These are phyloP conservation scores for Chionographis japonica DNA, from an alignment of 106 monocot genomes.

Conservation along the genomic window DNA sequence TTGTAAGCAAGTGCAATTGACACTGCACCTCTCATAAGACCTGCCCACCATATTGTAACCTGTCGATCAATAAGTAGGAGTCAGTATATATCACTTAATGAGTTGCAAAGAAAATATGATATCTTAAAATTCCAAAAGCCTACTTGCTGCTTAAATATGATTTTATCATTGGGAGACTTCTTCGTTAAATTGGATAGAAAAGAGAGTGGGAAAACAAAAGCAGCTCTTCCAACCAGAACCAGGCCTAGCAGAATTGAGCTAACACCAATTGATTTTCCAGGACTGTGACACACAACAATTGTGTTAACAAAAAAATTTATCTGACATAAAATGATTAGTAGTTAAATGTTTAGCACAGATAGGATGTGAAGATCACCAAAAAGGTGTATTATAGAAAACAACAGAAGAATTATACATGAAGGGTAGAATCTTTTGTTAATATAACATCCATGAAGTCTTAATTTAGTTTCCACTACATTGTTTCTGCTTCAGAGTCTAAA, in stretches of 20 bases:
- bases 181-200: constrained; percentile 87
- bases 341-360: too few species aligned
- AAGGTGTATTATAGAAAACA: too few species aligned
- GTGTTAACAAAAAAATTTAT: too few species aligned
- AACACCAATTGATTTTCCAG: constrained; percentile 80
- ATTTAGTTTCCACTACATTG: too few species aligned
- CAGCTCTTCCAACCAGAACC: constrained; percentile 82
- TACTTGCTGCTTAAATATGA: constrained; percentile 72
- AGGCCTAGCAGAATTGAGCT: constrained; percentile 73
- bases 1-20: constrained; percentile 99
- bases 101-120: background rate
- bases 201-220: constrained; percentile 96
- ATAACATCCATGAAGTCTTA: too few species aligned
- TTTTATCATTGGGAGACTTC: constrained; percentile 52
- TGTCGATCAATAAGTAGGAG: constrained; percentile 19
- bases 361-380: too few species aligned
- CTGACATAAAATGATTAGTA: too few species aligned
- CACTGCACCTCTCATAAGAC: constrained; percentile 98
- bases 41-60: constrained; percentile 99
- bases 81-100: background rate
- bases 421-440: too few species aligned
- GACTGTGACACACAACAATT: constrained; percentile 35
- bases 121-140: constrained; percentile 1
- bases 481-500: too few species aligned
- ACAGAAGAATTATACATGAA: too few species aligned